Evolutionary conservation across 768 basidiomycete species (phyloP).

Genomic region (Roridomyces roridus): DNA sequence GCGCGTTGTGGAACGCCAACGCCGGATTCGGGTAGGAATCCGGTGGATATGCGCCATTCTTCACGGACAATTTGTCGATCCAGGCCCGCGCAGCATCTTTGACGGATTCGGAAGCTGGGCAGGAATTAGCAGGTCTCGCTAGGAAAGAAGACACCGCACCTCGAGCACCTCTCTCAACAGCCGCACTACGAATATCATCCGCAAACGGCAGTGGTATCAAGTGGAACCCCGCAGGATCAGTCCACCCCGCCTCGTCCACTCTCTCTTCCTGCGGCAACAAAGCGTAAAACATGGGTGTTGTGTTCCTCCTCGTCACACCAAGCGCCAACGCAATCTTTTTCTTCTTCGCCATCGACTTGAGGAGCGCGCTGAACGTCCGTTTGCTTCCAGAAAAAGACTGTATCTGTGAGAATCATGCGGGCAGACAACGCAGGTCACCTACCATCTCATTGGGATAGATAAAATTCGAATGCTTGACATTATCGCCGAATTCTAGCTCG

Average conservation of each 20-base stretch:
- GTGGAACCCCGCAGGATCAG: conserved; percentile 90
- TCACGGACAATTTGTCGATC: conserved; percentile 81
- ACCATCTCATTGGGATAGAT: conserved; percentile 93
- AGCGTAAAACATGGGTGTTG: conserved; percentile 81
- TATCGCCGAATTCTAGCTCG: conserved; percentile 84
- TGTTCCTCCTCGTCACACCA: conserved; percentile 69
- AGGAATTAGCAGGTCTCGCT: background rate
- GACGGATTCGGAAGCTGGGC: conserved; percentile 69
- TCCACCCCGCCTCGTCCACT: conserved; percentile 71
- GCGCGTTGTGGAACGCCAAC: conserved; percentile 86
- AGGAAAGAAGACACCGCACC: conserved; percentile 46
- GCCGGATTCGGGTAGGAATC: conserved; percentile 93
- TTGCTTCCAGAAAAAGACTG: conserved; percentile 66
- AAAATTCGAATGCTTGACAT: conserved; percentile 90
- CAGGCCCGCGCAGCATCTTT: conserved; percentile 71
- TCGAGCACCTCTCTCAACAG: conserved; percentile 66
- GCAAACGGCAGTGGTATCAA: conserved; percentile 92
- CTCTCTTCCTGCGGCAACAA: conserved; percentile 86
- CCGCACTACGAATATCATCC: conserved; percentile 88
- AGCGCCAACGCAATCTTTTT: conserved; percentile 83
- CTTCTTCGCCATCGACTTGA: conserved; percentile 83
- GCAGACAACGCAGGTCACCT: conserved; percentile 23
- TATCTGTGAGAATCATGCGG: background rate
- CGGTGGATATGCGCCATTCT: conserved; percentile 83
- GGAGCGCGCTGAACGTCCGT: conserved; percentile 86